These are phyloP conservation scores for Blastomyces percursus DNA, from an alignment of 2,329 filamentous ascomycete genomes.

Conservation along the genomic window DNA sequence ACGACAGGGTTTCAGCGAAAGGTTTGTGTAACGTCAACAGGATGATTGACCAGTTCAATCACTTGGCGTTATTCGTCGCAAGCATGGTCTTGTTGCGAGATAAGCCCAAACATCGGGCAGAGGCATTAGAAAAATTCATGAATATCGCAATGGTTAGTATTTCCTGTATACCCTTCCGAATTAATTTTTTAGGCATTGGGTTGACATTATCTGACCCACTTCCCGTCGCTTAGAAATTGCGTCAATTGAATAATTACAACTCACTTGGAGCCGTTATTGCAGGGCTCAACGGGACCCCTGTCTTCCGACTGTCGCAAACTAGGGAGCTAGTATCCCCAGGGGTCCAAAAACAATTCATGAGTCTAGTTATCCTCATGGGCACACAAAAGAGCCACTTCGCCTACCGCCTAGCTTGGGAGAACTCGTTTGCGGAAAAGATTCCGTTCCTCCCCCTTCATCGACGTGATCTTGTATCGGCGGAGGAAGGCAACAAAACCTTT, in stretches of 20 bases:
- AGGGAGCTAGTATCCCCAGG: conserved; percentile 60
- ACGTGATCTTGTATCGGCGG: conserved; percentile 79
- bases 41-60: conserved; percentile 89
- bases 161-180: neutral
- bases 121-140: conserved; percentile 95
- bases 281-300: conserved; percentile 76
- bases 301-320: conserved; percentile 74
- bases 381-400: conserved; percentile 86
- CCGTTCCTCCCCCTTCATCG: conserved; percentile 86
- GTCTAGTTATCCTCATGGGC: conserved; percentile 83
- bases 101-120: conserved; percentile 87
- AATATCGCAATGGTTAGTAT: conserved; percentile 52
- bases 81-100: conserved; percentile 81
- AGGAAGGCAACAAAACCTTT: conserved; percentile 86
- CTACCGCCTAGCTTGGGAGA: conserved; percentile 96
- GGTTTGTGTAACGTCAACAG: conserved; percentile 79
- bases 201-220: conserved; percentile 9
- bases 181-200: neutral
- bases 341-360: conserved; percentile 72
- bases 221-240: conserved; percentile 50
- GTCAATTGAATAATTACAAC: conserved; percentile 94
- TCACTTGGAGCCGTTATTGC: conserved; percentile 87
- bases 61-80: conserved; percentile 69
- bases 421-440: conserved; percentile 78
- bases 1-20: conserved; percentile 46